Base-by-base conservation (phyloP, 2,329 filamentous ascomycete species). In the Cyclaneusma minus region DNA sequence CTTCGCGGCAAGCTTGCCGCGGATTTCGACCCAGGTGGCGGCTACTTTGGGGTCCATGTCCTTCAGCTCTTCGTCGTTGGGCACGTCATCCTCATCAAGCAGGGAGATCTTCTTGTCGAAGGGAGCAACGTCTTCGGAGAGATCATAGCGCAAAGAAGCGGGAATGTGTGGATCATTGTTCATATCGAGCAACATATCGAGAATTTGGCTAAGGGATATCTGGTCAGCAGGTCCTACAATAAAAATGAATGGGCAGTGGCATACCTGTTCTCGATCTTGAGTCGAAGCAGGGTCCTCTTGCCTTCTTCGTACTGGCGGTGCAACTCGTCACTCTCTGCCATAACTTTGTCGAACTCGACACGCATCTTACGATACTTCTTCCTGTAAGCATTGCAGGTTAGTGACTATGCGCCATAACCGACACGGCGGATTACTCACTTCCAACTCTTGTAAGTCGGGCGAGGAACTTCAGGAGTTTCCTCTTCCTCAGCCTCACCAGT, bases 341-440 rank as follows among this genome's bases (percentile, higher is more conserved):
- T 81, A 43, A 70, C 71, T 26, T 72, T 62, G 40, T 89, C 79
- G 45, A 89, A 91, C 15, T 64, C 60, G 48, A 77, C 64, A 54
- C 78, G 75, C 72, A 89, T 81, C 64, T 91, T 91, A 43, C 79
- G 77, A 52, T 91, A 98, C 61, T 98, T 98, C 58, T 93, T 92
- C 66, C 81, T 83, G 62, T 65, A 20, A n/a, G 18, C 8, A n/a
- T 20, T n/a, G n/a, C n/a, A 8, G 8, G 8, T 20, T 20, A 20
- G n/a, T 20, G 18, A 8, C 18, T n/a, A 20, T n/a, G 8, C 18
- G n/a, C 18, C 18, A 8, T n/a, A n/a, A 20, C 18, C 18, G 18
- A 20, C 8, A n/a, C 18, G n/a, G n/a, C n/a, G n/a, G n/a, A n/a
- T n/a, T n/a, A n/a, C n/a, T n/a, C n/a, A n/a, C n/a, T n/a, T n/a